Evolutionary conservation across 2,329 filamentous ascomycete genomes (phyloP).

Genomic region (Gremmenia infestans): DNA sequence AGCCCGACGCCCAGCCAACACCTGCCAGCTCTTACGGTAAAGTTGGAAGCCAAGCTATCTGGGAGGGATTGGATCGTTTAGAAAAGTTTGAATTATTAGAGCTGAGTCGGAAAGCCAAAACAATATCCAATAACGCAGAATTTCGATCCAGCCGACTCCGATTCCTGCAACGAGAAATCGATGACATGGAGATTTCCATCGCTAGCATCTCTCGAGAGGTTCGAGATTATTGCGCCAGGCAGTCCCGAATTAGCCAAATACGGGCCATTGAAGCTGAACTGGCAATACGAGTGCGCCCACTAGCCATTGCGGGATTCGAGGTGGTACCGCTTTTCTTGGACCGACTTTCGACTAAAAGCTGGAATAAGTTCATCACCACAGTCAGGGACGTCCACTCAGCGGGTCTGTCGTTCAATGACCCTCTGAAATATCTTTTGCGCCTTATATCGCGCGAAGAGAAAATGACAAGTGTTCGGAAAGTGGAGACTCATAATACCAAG

Average conservation of each 20-base stretch:
- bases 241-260: neutral
- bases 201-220: neutral
- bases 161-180: neutral
- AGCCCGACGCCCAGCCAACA: neutral
- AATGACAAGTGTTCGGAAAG: neutral
- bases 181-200: neutral
- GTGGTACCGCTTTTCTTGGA: neutral
- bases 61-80: neutral
- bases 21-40: neutral
- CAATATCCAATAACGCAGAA: neutral
- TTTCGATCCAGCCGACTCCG: neutral
- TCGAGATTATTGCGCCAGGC: neutral
- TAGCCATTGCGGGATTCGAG: too few species aligned
- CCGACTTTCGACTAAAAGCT: neutral
- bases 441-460: neutral
- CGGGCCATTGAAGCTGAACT: neutral
- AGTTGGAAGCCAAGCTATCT: neutral
- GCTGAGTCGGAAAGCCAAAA: neutral
- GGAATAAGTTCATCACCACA: neutral
- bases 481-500: neutral
- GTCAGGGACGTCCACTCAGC: neutral
- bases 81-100: neutral
- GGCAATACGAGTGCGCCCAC: neutral
- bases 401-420: neutral
- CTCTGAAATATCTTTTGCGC: neutral